Percentiles rank a stretch among this genome's conserved stretches.
Conservation (phyloP, 345 rosid genomes). For the Lepidium sativum region DNA sequence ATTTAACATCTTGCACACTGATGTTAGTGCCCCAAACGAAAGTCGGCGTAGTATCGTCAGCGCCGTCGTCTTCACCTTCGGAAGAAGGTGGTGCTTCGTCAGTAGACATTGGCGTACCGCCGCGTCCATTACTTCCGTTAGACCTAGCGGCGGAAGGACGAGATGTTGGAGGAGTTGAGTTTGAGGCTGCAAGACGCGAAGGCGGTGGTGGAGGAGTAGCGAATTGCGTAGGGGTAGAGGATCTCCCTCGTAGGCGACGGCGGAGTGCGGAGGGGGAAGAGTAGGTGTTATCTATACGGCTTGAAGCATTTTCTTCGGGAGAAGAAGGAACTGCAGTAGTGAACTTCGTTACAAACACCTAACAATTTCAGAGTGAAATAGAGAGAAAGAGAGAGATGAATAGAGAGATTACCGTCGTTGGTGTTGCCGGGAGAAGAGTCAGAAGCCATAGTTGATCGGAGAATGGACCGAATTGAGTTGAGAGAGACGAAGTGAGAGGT, state of each 20-base stretch:
- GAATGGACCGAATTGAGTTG: conserved; percentile 10
- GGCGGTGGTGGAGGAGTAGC: conserved; percentile 36
- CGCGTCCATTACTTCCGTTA: conserved; percentile 21
- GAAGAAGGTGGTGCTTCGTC: conserved; percentile 49
- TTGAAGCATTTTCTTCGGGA: conserved; percentile 52
- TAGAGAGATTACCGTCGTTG: conserved; percentile 31
- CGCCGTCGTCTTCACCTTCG: conserved; percentile 56
- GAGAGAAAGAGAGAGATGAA: not conserved
- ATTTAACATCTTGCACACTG: conserved; percentile 85
- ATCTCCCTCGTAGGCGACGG: conserved; percentile 21
- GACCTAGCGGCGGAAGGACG: conserved; percentile 31
- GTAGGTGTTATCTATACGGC: conserved; percentile 55
- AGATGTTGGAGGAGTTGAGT: conserved; percentile 43
- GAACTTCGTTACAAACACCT: not conserved
- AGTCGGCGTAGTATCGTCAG: conserved; percentile 64
- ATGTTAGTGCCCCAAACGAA: conserved; percentile 96
- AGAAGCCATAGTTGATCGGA: conserved; percentile 53
- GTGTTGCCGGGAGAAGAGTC: conserved; percentile 44
- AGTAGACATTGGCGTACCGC: conserved; percentile 8
- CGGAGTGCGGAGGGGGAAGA: conserved; percentile 46
- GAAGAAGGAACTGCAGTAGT: conserved; percentile 49
- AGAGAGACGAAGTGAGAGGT: conserved; percentile 5
- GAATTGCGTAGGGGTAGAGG: conserved; percentile 29
- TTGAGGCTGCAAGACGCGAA: conserved; percentile 33
- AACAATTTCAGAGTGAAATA: not conserved